Evolutionary conservation across 1,139 yeast genomes (phyloP).

Genomic region (Saccharomyces hybrid): DNA sequence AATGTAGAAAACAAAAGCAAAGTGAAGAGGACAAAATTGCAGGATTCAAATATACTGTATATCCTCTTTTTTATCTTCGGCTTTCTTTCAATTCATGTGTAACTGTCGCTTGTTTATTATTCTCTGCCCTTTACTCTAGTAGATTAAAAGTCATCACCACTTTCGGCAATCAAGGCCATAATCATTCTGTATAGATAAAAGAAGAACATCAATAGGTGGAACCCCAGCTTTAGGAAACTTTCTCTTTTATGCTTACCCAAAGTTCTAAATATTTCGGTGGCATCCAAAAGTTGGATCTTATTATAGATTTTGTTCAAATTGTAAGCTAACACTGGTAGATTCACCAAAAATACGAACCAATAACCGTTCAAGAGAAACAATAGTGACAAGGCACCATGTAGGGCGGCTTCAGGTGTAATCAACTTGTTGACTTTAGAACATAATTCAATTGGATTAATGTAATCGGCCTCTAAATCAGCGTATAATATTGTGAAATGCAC

Average conservation of each 20-base stretch:
- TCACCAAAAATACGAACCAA: conserved; percentile 85
- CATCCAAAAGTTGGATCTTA: conserved; percentile 85
- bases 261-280: conserved; percentile 96
- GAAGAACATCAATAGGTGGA: conserved; percentile 88
- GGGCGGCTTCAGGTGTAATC: conserved; percentile 83
- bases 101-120: not conserved
- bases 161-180: conserved; percentile 78
- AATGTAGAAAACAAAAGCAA: not conserved
- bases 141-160: conserved; percentile 14
- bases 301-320: conserved; percentile 65
- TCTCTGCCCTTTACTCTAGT: not conserved
- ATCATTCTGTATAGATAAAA: conserved; percentile 95
- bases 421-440: conserved; percentile 88
- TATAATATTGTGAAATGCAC: conserved; percentile 90
- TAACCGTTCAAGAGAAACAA: conserved; percentile 81
- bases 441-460: conserved; percentile 92
- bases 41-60: not conserved
- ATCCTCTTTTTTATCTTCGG: not conserved
- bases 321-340: conserved; percentile 78
- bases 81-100: not conserved
- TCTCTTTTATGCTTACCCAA: conserved; percentile 89
- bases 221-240: conserved; percentile 81
- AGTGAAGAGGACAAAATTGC: not conserved
- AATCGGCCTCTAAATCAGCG: conserved; percentile 90
- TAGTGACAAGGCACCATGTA: conserved; percentile 67